Conservation (phyloP, 768 basidiomycete genomes). For the Floccularia luteovirens region DNA sequence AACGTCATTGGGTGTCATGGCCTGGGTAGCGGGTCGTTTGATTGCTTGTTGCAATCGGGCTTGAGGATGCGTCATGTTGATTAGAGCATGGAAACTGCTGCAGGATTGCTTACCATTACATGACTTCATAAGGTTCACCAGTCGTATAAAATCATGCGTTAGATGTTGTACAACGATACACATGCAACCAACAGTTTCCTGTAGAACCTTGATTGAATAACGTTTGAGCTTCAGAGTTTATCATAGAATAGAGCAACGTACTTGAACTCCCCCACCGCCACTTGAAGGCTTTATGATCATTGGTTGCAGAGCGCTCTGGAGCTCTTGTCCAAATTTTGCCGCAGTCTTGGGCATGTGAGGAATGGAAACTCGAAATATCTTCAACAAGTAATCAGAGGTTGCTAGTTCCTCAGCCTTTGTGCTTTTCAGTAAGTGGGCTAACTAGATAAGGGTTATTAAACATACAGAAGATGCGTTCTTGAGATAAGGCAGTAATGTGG, state of each 20-base stretch:
- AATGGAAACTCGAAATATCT: constrained; percentile 80
- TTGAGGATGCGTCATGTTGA: constrained; percentile 18
- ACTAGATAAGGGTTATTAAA: constrained; percentile 33
- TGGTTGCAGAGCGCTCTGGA: constrained; percentile 75
- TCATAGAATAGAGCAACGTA: constrained; percentile 20
- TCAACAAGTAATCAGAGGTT: constrained; percentile 80
- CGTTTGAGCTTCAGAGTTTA: neutral
- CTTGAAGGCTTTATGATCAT: constrained; percentile 87
- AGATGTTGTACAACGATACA: constrained; percentile 79
- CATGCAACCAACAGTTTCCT: constrained; percentile 91
- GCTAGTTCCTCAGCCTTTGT: constrained; percentile 72
- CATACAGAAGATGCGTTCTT: constrained; percentile 74
- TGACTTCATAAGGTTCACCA: constrained; percentile 77
- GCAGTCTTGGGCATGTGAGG: constrained; percentile 89
- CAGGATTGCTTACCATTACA: constrained; percentile 57
- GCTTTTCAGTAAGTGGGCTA: constrained; percentile 1
- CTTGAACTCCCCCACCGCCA: constrained; percentile 60
- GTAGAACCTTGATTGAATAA: constrained; percentile 56
- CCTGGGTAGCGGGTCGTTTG: constrained; percentile 29
- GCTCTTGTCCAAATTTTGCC: constrained; percentile 78
- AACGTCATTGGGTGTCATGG: constrained; percentile 39
- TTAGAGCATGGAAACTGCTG: constrained; percentile 1
- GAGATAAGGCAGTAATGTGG: constrained; percentile 83
- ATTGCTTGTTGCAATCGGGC: constrained; percentile 59
- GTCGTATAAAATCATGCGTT: constrained; percentile 76